Evolutionary conservation across 345 rosid genomes (phyloP).

Genomic region (Lenwebbia sp.): DNA sequence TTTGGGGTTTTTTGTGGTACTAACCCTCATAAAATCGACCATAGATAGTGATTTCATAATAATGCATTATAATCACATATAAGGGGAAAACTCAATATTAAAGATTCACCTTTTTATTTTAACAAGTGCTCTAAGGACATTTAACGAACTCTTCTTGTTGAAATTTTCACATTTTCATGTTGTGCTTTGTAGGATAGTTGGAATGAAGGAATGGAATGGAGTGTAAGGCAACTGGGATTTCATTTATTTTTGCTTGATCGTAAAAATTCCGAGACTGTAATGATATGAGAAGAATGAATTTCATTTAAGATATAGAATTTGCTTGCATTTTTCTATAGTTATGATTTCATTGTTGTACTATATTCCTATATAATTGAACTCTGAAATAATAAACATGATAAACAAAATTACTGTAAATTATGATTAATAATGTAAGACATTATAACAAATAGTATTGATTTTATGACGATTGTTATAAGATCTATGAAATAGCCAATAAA

Average conservation of each 20-base stretch:
- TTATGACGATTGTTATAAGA: neutral
- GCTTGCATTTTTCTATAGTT: neutral
- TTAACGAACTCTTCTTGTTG: neutral
- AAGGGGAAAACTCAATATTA: neutral
- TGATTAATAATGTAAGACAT: neutral
- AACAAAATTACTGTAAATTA: neutral
- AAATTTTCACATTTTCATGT: neutral
- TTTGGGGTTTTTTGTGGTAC: too few relatives aligned
- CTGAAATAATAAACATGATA: neutral
- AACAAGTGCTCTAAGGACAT: neutral
- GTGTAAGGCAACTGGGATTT: neutral
- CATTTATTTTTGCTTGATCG: neutral
- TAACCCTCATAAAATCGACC: neutral
- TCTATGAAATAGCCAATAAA: neutral
- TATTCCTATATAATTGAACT: neutral
- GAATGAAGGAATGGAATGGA: neutral
- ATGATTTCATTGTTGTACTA: neutral
- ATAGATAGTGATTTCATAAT: neutral
- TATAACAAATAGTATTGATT: neutral
- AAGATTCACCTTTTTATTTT: neutral
- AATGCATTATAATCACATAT: neutral
- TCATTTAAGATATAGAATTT: neutral
- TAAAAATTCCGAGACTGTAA: neutral
- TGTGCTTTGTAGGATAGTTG: neutral
- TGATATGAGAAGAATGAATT: neutral